phyloP scores from a whole-genome alignment of 192 early-diverging fungal species.

The Tieghemiomyces parasiticus region DNA sequence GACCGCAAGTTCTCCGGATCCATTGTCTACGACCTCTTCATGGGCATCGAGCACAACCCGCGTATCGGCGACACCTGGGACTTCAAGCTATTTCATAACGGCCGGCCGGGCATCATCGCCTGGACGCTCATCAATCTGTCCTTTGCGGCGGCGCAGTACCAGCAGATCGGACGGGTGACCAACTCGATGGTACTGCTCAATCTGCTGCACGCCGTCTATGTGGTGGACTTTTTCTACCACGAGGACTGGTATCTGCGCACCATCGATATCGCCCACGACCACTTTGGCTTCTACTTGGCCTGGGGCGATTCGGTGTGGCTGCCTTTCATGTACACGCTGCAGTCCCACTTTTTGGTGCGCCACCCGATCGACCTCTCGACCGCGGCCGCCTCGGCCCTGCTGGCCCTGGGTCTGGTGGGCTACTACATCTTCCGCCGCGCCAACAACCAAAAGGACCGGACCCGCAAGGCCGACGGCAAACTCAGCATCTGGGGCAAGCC shows the following conservation, averaged over 20 bases:
- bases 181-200: conserved; percentile 72
- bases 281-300: conserved; percentile 74
- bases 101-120: conserved; percentile 68
- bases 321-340: conserved; percentile 70
- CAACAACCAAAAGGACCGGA: conserved; percentile 69
- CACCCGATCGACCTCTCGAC: conserved; percentile 49
- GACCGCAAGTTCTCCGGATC: conserved; percentile 66
- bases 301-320: conserved; percentile 74
- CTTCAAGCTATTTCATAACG: conserved; percentile 76
- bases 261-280: conserved; percentile 73
- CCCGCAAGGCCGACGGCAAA: conserved; percentile 48
- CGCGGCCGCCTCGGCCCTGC: conserved; percentile 31
- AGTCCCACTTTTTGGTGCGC: conserved; percentile 61
- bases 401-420: conserved; percentile 40
- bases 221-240: conserved; percentile 66
- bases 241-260: conserved; percentile 81
- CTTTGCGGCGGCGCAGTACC: conserved; percentile 62
- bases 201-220: conserved; percentile 55
- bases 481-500: conserved; percentile 67
- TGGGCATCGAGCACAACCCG: conserved; percentile 77
- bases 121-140: conserved; percentile 70
- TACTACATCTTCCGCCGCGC: conserved; percentile 70
- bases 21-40: conserved; percentile 57
- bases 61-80: conserved; percentile 58
- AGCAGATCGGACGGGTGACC: conserved; percentile 53